Conservation (phyloP, 306 rosid genomes). For the Casuarina equisetifolia region DNA sequence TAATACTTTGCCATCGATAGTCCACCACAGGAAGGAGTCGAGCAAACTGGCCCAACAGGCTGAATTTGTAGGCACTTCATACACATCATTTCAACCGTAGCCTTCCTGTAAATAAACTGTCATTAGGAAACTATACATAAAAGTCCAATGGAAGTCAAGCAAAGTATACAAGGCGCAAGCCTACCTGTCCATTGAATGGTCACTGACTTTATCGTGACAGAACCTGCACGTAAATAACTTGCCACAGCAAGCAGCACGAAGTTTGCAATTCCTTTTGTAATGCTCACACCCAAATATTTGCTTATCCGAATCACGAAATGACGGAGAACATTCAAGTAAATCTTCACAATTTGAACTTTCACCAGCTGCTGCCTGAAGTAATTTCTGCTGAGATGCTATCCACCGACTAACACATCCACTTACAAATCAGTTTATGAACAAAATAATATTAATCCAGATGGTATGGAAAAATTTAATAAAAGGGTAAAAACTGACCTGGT, state of each 20-base stretch:
- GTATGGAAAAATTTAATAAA: neutral
- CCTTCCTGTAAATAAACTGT: slow-evolving; percentile 48
- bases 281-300: slow-evolving; percentile 64
- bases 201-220: slow-evolving; percentile 79
- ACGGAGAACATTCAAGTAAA: slow-evolving; percentile 39
- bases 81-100: slow-evolving; percentile 72
- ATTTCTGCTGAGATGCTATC: slow-evolving; percentile 83
- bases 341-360: slow-evolving; percentile 49
- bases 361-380: slow-evolving; percentile 45
- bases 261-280: slow-evolving; percentile 76
- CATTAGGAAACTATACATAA: neutral
- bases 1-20: slow-evolving; percentile 69
- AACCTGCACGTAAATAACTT: slow-evolving; percentile 68
- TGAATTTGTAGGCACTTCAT: slow-evolving; percentile 62
- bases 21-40: slow-evolving; percentile 65
- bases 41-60: slow-evolving; percentile 59
- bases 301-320: slow-evolving; percentile 52
- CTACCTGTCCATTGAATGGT: slow-evolving; percentile 81
- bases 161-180: slow-evolving; percentile 10
- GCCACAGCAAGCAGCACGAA: slow-evolving; percentile 78
- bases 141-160: slow-evolving; percentile 2
- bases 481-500: slow-evolving; percentile 38
- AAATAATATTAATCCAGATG: slow-evolving; percentile 12
- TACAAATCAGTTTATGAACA: slow-evolving; percentile 23
- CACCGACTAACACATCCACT: slow-evolving; percentile 42